Percentiles rank a stretch among this genome's conserved stretches.
phyloP scores from a whole-genome alignment of 768 basidiomycete species.

The Boletus subparvulus region DNA sequence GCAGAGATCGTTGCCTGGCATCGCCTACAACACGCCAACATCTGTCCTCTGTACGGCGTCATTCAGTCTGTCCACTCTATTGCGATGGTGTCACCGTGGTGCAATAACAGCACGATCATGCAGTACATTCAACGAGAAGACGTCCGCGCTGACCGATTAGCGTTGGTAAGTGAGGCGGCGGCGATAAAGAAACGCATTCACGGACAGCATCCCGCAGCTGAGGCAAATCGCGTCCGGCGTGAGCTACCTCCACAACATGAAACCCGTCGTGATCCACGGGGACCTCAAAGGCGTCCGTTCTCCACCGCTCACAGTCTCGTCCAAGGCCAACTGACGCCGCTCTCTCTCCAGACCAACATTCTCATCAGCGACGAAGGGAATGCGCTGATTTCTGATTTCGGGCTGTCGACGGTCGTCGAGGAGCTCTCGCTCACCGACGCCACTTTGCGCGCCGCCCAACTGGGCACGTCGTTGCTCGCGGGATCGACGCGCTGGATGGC shows the following conservation, averaged over 20 bases:
- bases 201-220: constrained; percentile 34
- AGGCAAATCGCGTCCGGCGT: constrained; percentile 57
- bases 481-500: constrained; percentile 45
- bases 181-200: not conserved
- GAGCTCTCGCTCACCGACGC: constrained; percentile 42
- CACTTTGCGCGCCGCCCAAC: constrained; percentile 21
- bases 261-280: constrained; percentile 57
- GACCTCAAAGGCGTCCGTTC: constrained; percentile 58
- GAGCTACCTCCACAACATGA: constrained; percentile 54
- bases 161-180: constrained; percentile 39
- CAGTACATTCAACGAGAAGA: constrained; percentile 46
- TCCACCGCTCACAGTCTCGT: not conserved
- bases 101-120: constrained; percentile 55
- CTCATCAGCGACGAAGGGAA: constrained; percentile 51
- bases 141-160: constrained; percentile 42
- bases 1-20: constrained; percentile 59
- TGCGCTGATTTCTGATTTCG: constrained; percentile 62
- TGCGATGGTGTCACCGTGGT: constrained; percentile 68
- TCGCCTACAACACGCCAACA: constrained; percentile 52
- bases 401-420: constrained; percentile 56
- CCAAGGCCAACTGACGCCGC: not conserved
- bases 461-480: constrained; percentile 33
- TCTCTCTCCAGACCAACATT: constrained; percentile 48
- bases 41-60: constrained; percentile 56
- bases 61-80: constrained; percentile 49